Conservation (phyloP, 2,329 filamentous ascomycete genomes). For the Furcasterigmium furcatum region DNA sequence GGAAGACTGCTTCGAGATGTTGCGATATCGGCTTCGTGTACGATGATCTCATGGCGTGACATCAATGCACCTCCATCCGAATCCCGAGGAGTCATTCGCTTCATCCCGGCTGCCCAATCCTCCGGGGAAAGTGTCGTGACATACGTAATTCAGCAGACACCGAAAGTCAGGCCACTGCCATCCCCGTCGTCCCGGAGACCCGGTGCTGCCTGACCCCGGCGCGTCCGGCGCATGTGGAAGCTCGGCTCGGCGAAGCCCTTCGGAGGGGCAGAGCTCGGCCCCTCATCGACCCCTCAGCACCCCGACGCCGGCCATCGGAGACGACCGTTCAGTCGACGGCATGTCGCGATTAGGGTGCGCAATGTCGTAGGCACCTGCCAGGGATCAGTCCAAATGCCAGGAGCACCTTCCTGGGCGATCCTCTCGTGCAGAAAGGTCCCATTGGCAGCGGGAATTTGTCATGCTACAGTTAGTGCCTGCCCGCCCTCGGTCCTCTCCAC, state of each 20-base stretch:
- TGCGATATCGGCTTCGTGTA: no score
- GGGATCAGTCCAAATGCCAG: background rate
- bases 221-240: background rate
- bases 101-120: no score
- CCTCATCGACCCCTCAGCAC: background rate
- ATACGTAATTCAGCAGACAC: no score
- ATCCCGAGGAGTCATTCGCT: no score
- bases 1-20: no score
- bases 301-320: constrained; percentile 1
- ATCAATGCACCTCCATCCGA: no score
- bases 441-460: background rate
- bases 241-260: background rate
- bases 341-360: background rate
- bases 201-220: no score
- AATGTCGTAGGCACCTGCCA: background rate
- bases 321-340: background rate
- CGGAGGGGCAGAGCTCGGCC: background rate
- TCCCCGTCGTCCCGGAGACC: no score
- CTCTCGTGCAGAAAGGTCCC: background rate
- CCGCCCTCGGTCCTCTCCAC: background rate
- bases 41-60: no score
- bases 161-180: no score
- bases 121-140: no score
- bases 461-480: no score
- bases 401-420: background rate